These are phyloP conservation scores for Lodderomyces margitis DNA, from an alignment of 1,139 yeast species.

Conservation along the genomic window DNA sequence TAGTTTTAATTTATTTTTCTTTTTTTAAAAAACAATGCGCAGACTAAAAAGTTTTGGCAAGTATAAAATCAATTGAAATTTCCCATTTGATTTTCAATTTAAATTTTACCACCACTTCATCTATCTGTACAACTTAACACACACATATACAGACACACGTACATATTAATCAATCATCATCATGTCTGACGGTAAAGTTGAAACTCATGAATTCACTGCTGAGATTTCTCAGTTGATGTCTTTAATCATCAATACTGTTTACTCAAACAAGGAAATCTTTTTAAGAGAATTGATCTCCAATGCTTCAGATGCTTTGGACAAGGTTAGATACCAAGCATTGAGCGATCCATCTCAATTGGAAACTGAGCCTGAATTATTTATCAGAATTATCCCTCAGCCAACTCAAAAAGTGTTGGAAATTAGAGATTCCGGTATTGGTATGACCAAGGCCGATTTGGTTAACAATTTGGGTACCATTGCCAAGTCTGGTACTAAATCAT, in stretches of 20 bases:
- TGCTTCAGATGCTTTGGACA: slow-evolving; percentile 84
- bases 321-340: slow-evolving; percentile 95
- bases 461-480: slow-evolving; percentile 99
- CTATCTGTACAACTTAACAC: background rate
- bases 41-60: slow-evolving; percentile 1
- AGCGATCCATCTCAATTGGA: slow-evolving; percentile 91
- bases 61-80: slow-evolving; percentile 6
- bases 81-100: background rate
- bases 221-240: slow-evolving; percentile 99
- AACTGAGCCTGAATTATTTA: slow-evolving; percentile 93
- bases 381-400: slow-evolving; percentile 95
- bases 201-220: slow-evolving; percentile 97
- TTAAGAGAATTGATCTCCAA: slow-evolving; percentile 98
- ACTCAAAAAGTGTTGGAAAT: slow-evolving; percentile 92
- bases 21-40: too few species aligned
- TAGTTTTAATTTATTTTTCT: too few species aligned
- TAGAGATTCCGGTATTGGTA: slow-evolving; percentile 99
- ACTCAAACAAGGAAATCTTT: slow-evolving; percentile 98
- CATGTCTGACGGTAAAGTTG: slow-evolving; percentile 64
- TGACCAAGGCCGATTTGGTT: slow-evolving; percentile 98
- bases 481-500: slow-evolving; percentile 98
- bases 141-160: background rate
- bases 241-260: slow-evolving; percentile 99
- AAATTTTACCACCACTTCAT: slow-evolving; percentile 1
- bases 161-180: slow-evolving; percentile 1